Conservation (phyloP, 148 eudicot genomes). For the Camellia granthamiana region DNA sequence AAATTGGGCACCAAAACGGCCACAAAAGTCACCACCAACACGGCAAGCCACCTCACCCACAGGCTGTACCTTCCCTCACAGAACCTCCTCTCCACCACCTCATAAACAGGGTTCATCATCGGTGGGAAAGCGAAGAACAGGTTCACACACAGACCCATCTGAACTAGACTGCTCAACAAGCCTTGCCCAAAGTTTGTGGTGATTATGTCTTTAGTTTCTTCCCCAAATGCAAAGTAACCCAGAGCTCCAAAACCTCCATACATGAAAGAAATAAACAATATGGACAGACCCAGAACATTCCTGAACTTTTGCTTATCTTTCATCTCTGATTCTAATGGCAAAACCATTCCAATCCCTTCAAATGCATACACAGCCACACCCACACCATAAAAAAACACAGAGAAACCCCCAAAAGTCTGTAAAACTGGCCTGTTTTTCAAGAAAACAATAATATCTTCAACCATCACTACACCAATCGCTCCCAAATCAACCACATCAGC, state of each 20-base stretch:
- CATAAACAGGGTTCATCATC: conserved; percentile 78
- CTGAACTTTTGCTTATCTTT: conserved; percentile 50
- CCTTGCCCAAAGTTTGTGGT: conserved; percentile 66
- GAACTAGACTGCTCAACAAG: conserved; percentile 47
- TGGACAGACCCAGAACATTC: conserved; percentile 45
- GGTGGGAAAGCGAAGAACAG: conserved; percentile 60
- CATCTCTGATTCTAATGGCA: conserved; percentile 55
- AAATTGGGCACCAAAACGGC: conserved; percentile 61
- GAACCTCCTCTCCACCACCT: conserved; percentile 58
- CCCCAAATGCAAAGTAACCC: conserved; percentile 67
- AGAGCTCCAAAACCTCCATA: conserved; percentile 54
- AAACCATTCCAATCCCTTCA: conserved; percentile 70
- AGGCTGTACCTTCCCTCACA: conserved; percentile 40
- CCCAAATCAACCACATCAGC: conserved; percentile 65
- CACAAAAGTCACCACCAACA: conserved; percentile 45
- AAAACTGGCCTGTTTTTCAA: conserved; percentile 32
- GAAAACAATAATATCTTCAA: conserved; percentile 34
- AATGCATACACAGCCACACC: conserved; percentile 69
- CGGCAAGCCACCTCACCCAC: conserved; percentile 57
- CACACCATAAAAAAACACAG: conserved; percentile 44
- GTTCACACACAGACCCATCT: conserved; percentile 55
- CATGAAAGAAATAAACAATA: conserved; percentile 48
- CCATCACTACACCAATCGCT: conserved; percentile 65
- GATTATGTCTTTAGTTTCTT: conserved; percentile 57
- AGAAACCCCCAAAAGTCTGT: conserved; percentile 46